phyloP scores from a whole-genome alignment of 768 basidiomycete species.

The Tubosaeta sp. region DNA sequence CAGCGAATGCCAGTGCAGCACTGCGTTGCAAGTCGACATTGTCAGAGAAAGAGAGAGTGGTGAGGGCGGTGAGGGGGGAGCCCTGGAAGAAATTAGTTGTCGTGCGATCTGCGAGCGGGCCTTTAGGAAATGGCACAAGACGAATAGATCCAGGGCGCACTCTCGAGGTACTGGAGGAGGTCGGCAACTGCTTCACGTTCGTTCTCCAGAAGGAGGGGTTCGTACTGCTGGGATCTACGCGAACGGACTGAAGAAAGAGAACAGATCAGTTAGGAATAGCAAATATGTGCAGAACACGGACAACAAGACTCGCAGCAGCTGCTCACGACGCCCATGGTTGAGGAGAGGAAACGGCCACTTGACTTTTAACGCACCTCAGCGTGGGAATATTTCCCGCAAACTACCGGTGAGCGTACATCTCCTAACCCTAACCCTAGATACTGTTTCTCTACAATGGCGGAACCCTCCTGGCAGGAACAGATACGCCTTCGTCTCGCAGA shows the following conservation, averaged over 20 bases:
- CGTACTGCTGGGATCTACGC: conserved; percentile 81
- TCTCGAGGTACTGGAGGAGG: conserved; percentile 95
- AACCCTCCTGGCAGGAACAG: conserved; percentile 81
- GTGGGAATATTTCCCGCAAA: conserved; percentile 24
- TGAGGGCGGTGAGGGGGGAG: conserved; percentile 85
- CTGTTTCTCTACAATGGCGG: conserved; percentile 54
- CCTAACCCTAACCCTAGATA: conserved; percentile 27
- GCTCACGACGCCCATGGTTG: conserved; percentile 64
- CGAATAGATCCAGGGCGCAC: conserved; percentile 43
- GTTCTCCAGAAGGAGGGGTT: conserved; percentile 82
- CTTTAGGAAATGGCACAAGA: not conserved
- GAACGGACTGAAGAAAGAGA: conserved; percentile 55
- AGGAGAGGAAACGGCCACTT: not conserved
- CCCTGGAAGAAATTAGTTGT: conserved; percentile 99
- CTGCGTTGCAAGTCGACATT: conserved; percentile 98
- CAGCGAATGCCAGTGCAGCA: conserved; percentile 96
- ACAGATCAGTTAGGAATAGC: conserved; percentile 11
- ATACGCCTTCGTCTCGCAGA: conserved; percentile 75
- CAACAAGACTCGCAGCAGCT: conserved; percentile 87
- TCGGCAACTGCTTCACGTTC: conserved; percentile 98
- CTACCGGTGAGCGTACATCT: conserved; percentile 11
- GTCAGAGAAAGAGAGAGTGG: conserved; percentile 96
- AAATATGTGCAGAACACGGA: conserved; percentile 35
- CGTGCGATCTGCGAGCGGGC: conserved; percentile 60
- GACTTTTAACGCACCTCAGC: conserved; percentile 1